Conservation (phyloP, 148 eudicot species). For the Pouteria glomerata region DNA sequence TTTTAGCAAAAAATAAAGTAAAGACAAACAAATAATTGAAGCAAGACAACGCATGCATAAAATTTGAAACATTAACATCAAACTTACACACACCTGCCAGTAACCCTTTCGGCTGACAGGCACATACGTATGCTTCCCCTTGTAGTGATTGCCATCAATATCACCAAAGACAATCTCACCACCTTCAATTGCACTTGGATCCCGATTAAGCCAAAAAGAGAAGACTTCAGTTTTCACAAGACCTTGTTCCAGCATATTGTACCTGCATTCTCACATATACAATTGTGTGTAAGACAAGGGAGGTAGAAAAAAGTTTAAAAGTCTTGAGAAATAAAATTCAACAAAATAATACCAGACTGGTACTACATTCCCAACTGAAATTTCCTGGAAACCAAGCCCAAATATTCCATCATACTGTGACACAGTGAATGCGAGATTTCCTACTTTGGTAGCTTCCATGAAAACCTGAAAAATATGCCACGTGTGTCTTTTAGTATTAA, state of each 20-base stretch:
- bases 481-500: not conserved
- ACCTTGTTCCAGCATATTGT: slow-evolving; percentile 70
- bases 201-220: slow-evolving; percentile 85
- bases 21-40: not conserved
- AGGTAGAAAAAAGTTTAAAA: not conserved
- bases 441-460: slow-evolving; percentile 72
- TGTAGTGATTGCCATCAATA: slow-evolving; percentile 66
- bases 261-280: slow-evolving; percentile 39
- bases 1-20: no score
- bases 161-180: slow-evolving; percentile 86
- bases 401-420: slow-evolving; percentile 78
- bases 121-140: slow-evolving; percentile 70
- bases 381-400: slow-evolving; percentile 90
- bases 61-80: not conserved
- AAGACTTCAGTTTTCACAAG: slow-evolving; percentile 56
- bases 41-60: not conserved
- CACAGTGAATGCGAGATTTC: slow-evolving; percentile 49
- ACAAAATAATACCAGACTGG: slow-evolving; percentile 66
- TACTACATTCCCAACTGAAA: slow-evolving; percentile 59
- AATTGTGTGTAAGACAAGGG: not conserved
- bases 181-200: slow-evolving; percentile 49
- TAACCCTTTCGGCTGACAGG: slow-evolving; percentile 72
- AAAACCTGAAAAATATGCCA: slow-evolving; percentile 41
- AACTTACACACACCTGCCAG: slow-evolving; percentile 74
- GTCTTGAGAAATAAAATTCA: slow-evolving; percentile 5